Evolutionary conservation across 148 eudicot genomes (phyloP).

Genomic region (Fallopia convolvulus): DNA sequence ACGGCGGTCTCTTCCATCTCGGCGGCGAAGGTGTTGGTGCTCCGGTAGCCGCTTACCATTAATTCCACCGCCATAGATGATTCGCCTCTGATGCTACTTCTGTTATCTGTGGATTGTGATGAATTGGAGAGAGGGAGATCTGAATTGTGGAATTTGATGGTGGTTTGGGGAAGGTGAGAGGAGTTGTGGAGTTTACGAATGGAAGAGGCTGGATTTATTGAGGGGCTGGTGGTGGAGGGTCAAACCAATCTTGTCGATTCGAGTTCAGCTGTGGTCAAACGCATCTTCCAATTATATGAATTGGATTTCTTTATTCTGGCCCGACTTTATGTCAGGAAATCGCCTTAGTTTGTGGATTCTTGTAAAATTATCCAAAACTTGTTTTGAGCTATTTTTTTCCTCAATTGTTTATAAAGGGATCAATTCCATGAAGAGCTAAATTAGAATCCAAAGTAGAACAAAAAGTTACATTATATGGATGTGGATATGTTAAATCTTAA

Average conservation of each 20-base stretch:
- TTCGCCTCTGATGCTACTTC: background rate
- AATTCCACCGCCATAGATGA: conserved; percentile 62
- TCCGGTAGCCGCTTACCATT: conserved; percentile 36
- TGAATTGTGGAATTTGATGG: background rate
- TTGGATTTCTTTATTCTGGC: background rate
- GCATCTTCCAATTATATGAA: background rate
- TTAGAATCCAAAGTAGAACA: too few species aligned
- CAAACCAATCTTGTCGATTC: conserved; percentile 8
- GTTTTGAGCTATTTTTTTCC: too few species aligned
- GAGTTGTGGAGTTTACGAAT: background rate
- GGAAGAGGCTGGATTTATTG: conserved; percentile 1
- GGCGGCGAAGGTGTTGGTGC: conserved; percentile 16
- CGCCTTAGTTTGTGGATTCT: background rate
- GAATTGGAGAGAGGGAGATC: conserved; percentile 14
- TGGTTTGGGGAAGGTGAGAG: background rate
- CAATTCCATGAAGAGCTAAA: too few species aligned
- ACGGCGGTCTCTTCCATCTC: conserved; percentile 58
- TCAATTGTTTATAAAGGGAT: too few species aligned
- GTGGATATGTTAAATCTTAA: too few species aligned
- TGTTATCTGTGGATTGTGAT: background rate
- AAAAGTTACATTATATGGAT: too few species aligned
- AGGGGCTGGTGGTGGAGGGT: background rate
- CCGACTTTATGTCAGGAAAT: background rate
- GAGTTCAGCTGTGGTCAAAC: background rate
- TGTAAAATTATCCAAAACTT: too few species aligned